These are phyloP conservation scores for Bryoerythrophyllum caledonicum DNA, from an alignment of 225 moss, liverwort and hornwort genomes.

Conservation along the genomic window DNA sequence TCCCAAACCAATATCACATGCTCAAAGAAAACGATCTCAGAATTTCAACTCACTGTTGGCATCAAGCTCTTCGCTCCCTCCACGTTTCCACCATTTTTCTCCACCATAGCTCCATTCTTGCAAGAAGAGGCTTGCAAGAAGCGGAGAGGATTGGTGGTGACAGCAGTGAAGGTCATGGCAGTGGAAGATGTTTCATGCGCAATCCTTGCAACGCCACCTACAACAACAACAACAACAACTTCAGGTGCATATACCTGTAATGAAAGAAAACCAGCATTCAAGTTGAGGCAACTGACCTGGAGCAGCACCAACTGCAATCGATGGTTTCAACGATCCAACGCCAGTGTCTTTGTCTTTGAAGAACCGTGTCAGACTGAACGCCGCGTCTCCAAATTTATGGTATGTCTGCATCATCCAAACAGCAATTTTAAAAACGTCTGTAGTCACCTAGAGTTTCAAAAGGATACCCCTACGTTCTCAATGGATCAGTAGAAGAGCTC, in stretches of 20 bases:
- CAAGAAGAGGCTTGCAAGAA: constrained; percentile 41
- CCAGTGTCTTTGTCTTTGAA: constrained; percentile 70
- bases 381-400: constrained; percentile 94
- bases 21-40: background rate
- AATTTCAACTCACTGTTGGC: constrained; percentile 37
- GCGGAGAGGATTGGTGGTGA: constrained; percentile 42
- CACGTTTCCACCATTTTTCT: constrained; percentile 30
- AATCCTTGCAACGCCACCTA: constrained; percentile 32
- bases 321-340: constrained; percentile 34
- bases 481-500: too few species aligned
- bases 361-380: constrained; percentile 84
- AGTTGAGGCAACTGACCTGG: constrained; percentile 34
- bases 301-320: constrained; percentile 26
- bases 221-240: background rate
- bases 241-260: constrained; percentile 2
- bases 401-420: constrained; percentile 63
- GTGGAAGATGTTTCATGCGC: constrained; percentile 36
- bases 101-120: constrained; percentile 26
- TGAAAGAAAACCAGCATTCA: constrained; percentile 1
- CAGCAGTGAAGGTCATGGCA: constrained; percentile 24
- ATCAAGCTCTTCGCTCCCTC: constrained; percentile 31
- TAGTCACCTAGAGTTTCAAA: too few species aligned
- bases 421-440: background rate
- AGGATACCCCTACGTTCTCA: too few species aligned
- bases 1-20: background rate